Base-by-base conservation (phyloP, 1,139 yeast species). In the Candida tropicalis region DNA sequence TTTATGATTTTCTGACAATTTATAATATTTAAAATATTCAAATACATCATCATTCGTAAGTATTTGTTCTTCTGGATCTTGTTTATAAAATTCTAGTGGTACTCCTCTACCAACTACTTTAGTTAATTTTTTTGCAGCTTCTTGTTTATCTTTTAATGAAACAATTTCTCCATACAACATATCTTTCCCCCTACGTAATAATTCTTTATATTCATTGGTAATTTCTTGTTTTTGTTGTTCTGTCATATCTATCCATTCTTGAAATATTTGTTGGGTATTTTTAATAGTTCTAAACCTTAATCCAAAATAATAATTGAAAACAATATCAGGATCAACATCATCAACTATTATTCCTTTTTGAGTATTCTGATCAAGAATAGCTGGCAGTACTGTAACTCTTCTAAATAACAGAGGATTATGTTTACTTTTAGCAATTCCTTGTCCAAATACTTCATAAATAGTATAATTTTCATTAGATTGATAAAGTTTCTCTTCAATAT, bases 111-210 rank as follows among this genome's bases (percentile, higher is more conserved):
- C 43, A n/a, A 17, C 5, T 3, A 34, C 20, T 12, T 12, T 17
- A 4, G 23, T 6, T 12, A 39, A 15, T 13, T 20, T 25, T 18
- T 27, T 23, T 11, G 15, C 20, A 16, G 35, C 35, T 18, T 12
- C 31, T 9, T 18, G 18, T 33, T 42, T 41, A 13, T 53, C 58
- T 16, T 49, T 60, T 5, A 56, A 44, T 8, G 59, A 49, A 22
- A 67, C 58, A n/a, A 70, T 50, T 45, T 63, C 45, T 2, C 76
- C 76, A 33, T 50, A 52, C 38, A 58, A 52, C 28, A 68, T 58
- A 42, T 66, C 70, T 34, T 57, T 52, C 0, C 76, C 76, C 33
- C 46, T 49, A 28, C 53, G 50, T 35, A 66, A 45, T 12, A 69
- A 49, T n/a, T 56, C 50, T 12, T 58, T 54, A 40, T 67, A 69